Conservation (phyloP, 2,329 filamentous ascomycete genomes). For the Epichloe sp. region DNA sequence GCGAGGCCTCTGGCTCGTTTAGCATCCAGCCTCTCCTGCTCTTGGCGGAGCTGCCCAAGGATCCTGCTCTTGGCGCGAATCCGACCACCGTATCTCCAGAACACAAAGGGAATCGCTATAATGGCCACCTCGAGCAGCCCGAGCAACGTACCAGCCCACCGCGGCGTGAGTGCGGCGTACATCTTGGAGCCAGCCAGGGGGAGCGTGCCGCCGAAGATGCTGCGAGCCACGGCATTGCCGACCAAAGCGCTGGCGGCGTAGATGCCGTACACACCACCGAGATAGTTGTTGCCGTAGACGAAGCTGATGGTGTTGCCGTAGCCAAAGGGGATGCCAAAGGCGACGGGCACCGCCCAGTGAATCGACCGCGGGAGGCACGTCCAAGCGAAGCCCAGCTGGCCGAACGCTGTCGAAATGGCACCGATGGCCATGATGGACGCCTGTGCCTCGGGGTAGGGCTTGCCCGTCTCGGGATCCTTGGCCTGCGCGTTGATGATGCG, state of each 20-base stretch:
- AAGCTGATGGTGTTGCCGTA: constrained; percentile 65
- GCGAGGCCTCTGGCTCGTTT: constrained; percentile 19
- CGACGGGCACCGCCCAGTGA: constrained; percentile 69
- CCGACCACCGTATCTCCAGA: constrained; percentile 49
- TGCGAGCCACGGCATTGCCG: constrained; percentile 64
- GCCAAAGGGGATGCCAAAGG: constrained; percentile 69
- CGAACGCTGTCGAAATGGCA: constrained; percentile 58
- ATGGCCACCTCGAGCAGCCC: constrained; percentile 59
- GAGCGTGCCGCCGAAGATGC: constrained; percentile 60
- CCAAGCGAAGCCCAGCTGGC: constrained; percentile 81
- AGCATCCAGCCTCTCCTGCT: constrained; percentile 24
- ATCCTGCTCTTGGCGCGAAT: constrained; percentile 40
- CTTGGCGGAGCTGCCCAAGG: constrained; percentile 30
- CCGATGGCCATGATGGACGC: constrained; percentile 70
- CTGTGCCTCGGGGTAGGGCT: constrained; percentile 63
- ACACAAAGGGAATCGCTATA: constrained; percentile 69
- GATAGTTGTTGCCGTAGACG: constrained; percentile 71
- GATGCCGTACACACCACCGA: constrained; percentile 66
- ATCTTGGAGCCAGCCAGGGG: constrained; percentile 59
- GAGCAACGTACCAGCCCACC: constrained; percentile 68
- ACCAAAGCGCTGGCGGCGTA: constrained; percentile 73
- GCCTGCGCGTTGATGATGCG: constrained; percentile 65
- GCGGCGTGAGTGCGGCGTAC: constrained; percentile 55
- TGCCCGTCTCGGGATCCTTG: constrained; percentile 61
- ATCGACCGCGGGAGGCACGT: constrained; percentile 65